Percentiles rank a stretch among this genome's conserved stretches.
phyloP scores from a whole-genome alignment of 2,329 filamentous ascomycete species.

The Colletotrichum paranaense region DNA sequence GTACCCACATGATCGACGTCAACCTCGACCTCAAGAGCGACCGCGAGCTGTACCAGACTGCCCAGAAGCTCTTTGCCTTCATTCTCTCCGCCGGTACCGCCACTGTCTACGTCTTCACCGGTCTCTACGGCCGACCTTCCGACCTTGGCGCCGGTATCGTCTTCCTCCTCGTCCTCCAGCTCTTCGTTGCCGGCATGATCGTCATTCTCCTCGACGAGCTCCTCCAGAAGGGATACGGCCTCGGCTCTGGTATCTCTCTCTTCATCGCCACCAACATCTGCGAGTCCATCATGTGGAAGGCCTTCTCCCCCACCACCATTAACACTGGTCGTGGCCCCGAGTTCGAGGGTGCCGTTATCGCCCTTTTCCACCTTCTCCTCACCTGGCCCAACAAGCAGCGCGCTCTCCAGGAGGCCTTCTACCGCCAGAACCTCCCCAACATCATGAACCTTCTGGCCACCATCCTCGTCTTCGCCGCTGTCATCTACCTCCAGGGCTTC shows the following conservation, averaged over 20 bases:
- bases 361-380: conserved; percentile 95
- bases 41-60: conserved; percentile 99
- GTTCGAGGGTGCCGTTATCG: conserved; percentile 98
- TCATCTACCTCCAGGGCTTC: conserved; percentile 99
- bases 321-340: conserved; percentile 99
- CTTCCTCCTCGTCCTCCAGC: conserved; percentile 96
- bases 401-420: conserved; percentile 98
- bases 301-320: conserved; percentile 98
- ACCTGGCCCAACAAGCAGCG: conserved; percentile 99
- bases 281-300: conserved; percentile 99
- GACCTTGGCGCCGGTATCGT: conserved; percentile 98
- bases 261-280: conserved; percentile 99
- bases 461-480: conserved; percentile 91
- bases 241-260: conserved; percentile 97
- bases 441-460: conserved; percentile 98
- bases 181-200: conserved; percentile 96
- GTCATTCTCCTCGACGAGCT: conserved; percentile 99
- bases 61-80: conserved; percentile 98
- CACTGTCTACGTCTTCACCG: conserved; percentile 97
- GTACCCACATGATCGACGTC: conserved; percentile 99
- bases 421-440: conserved; percentile 99
- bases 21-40: conserved; percentile 99
- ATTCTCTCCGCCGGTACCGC: conserved; percentile 98
- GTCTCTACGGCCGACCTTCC: conserved; percentile 95
- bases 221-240: conserved; percentile 98